Evolutionary conservation across 495 filamentous ascomycete species (phyloP).

Genomic region (Hypoxylon crocopeplum): DNA sequence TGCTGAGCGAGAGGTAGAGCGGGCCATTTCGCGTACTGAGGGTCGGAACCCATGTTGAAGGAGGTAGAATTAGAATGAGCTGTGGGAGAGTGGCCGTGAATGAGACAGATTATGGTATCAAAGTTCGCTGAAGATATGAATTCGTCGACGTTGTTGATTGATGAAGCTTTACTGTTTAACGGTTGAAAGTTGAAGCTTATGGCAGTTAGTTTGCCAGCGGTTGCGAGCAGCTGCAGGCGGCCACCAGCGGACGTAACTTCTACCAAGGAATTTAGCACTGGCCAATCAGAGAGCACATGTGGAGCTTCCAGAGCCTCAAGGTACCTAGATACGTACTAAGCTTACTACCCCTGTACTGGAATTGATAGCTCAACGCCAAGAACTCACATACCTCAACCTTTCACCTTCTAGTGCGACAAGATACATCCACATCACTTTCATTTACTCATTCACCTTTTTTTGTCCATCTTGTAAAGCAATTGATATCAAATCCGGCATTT

Average conservation of each 20-base stretch:
- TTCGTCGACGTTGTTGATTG: slow-evolving; percentile 11
- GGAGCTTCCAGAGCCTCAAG: slow-evolving; percentile 24
- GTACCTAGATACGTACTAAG: slow-evolving; percentile 16
- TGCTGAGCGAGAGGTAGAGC: slow-evolving; percentile 91
- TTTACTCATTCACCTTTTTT: no score
- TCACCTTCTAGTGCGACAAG: no score
- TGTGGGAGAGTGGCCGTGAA: not conserved
- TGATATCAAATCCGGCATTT: not conserved
- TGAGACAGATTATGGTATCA: not conserved
- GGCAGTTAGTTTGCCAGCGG: slow-evolving; percentile 25
- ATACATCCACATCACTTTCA: no score
- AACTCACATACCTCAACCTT: slow-evolving; percentile 1
- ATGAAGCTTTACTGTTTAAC: no score
- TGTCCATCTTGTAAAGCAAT: no score
- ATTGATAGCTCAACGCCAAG: slow-evolving; percentile 18
- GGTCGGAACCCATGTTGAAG: slow-evolving; percentile 89
- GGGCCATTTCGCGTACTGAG: slow-evolving; percentile 94
- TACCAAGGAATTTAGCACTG: slow-evolving; percentile 8
- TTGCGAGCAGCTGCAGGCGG: slow-evolving; percentile 37
- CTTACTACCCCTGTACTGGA: slow-evolving; percentile 14
- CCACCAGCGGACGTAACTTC: slow-evolving; percentile 39
- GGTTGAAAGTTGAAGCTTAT: no score
- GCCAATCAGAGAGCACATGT: slow-evolving; percentile 32
- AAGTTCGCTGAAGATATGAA: not conserved
- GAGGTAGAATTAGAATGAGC: slow-evolving; percentile 3